Percentiles rank a stretch among this genome's conserved stretches.
Evolutionary conservation across 2,329 filamentous ascomycete genomes (phyloP).

Genomic region (Triangularia verruculosa): DNA sequence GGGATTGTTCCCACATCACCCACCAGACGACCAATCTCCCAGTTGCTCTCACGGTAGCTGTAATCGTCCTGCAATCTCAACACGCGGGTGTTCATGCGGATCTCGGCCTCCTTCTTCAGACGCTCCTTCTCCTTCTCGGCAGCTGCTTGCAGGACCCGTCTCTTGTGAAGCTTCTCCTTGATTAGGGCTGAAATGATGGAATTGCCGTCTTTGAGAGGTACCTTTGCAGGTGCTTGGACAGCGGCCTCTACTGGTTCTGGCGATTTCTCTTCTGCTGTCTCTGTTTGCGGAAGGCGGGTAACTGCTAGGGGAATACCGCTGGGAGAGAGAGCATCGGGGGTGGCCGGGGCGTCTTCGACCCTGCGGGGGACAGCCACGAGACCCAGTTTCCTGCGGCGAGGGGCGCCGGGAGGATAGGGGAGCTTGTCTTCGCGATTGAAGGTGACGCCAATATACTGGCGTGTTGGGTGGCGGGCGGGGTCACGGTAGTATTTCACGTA

Average conservation of each 20-base stretch:
- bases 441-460: constrained; percentile 92
- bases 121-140: constrained; percentile 19
- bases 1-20: constrained; percentile 29
- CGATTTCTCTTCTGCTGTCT: background rate
- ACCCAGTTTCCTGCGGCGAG: constrained; percentile 71
- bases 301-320: constrained; percentile 36
- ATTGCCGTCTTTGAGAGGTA: constrained; percentile 20
- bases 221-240: background rate
- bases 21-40: constrained; percentile 54
- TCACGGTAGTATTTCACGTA: constrained; percentile 98
- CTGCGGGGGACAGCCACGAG: constrained; percentile 56
- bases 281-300: constrained; percentile 28
- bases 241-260: constrained; percentile 2
- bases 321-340: constrained; percentile 35
- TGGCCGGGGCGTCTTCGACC: constrained; percentile 31
- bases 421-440: constrained; percentile 79
- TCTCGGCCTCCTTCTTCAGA: constrained; percentile 39
- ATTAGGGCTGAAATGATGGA: constrained; percentile 24
- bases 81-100: constrained; percentile 40
- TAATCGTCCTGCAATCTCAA: constrained; percentile 53
- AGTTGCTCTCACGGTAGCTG: constrained; percentile 60
- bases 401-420: constrained; percentile 71
- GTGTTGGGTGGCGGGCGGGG: constrained; percentile 73
- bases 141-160: constrained; percentile 16
- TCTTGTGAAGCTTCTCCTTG: constrained; percentile 24